Evolutionary conservation across 331 rosid species (phyloP).

Genomic region (Prunus yedoensis): DNA sequence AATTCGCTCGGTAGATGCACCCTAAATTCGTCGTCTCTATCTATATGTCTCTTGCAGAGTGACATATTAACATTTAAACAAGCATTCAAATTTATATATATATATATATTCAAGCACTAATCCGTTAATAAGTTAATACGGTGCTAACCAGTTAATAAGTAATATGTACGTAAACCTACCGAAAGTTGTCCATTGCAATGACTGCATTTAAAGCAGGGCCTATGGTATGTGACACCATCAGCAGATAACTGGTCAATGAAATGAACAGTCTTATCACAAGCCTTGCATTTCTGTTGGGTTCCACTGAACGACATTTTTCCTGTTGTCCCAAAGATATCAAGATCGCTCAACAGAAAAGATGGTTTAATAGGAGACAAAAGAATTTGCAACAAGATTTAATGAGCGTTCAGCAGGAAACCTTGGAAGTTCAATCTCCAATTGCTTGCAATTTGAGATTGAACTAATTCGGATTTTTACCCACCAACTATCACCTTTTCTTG

Average conservation of each 20-base stretch:
- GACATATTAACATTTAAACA: too few species aligned
- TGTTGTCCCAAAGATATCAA: background rate
- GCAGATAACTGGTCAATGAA: conserved; percentile 54
- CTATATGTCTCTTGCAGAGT: too few species aligned
- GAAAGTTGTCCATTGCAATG: conserved; percentile 66
- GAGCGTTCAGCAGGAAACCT: conserved; percentile 23
- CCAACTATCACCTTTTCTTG: conserved; percentile 24
- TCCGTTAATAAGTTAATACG: too few species aligned
- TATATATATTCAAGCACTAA: too few species aligned
- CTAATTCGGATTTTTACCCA: conserved; percentile 10
- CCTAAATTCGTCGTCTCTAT: too few species aligned
- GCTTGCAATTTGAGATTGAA: conserved; percentile 21
- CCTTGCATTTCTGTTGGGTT: conserved; percentile 77
- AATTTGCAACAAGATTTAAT: conserved; percentile 4
- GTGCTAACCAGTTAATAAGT: too few species aligned
- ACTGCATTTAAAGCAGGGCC: conserved; percentile 66
- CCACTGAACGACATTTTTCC: conserved; percentile 67
- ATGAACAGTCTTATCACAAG: conserved; percentile 71
- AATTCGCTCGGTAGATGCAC: too few species aligned
- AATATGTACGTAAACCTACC: conserved; percentile 20
- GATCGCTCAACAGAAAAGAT: conserved; percentile 1
- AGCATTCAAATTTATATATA: too few species aligned
- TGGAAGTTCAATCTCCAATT: conserved; percentile 12
- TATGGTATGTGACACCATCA: conserved; percentile 58
- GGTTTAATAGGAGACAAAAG: background rate